Conservation (phyloP, 2,329 filamentous ascomycete species). For the Rhinocladiella mackenziei region DNA sequence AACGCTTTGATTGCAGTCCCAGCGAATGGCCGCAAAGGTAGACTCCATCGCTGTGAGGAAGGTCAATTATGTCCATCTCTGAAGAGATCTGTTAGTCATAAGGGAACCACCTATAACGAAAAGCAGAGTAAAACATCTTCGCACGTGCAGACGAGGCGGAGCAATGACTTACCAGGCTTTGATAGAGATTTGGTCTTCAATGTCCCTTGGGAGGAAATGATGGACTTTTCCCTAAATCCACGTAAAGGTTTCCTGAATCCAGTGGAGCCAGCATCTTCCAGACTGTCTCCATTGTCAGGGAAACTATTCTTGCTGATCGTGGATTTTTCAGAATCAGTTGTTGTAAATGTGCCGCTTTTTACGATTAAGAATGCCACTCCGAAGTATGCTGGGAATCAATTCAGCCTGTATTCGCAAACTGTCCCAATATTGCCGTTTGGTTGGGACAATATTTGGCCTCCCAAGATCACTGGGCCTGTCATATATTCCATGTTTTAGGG, state of each 20-base stretch:
- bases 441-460: too few relatives aligned
- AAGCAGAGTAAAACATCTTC: too few relatives aligned
- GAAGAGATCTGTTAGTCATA: too few relatives aligned
- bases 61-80: too few relatives aligned
- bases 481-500: too few relatives aligned
- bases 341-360: too few relatives aligned
- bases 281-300: conserved; percentile 31
- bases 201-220: conserved; percentile 69
- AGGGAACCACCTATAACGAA: too few relatives aligned
- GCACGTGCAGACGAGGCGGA: conserved; percentile 33
- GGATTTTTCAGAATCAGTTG: not conserved
- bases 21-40: conserved; percentile 91
- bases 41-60: conserved; percentile 48
- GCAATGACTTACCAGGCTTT: conserved; percentile 32
- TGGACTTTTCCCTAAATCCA: conserved; percentile 65
- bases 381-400: too few relatives aligned
- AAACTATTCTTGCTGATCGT: conserved; percentile 9
- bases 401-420: too few relatives aligned
- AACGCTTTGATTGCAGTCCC: conserved; percentile 71
- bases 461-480: too few relatives aligned
- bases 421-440: too few relatives aligned
- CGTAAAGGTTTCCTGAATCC: conserved; percentile 58
- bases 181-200: conserved; percentile 59
- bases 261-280: conserved; percentile 47
- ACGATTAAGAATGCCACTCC: too few relatives aligned